Conservation (phyloP, 768 basidiomycete genomes). For the Brasilioporus rufonigricans region DNA sequence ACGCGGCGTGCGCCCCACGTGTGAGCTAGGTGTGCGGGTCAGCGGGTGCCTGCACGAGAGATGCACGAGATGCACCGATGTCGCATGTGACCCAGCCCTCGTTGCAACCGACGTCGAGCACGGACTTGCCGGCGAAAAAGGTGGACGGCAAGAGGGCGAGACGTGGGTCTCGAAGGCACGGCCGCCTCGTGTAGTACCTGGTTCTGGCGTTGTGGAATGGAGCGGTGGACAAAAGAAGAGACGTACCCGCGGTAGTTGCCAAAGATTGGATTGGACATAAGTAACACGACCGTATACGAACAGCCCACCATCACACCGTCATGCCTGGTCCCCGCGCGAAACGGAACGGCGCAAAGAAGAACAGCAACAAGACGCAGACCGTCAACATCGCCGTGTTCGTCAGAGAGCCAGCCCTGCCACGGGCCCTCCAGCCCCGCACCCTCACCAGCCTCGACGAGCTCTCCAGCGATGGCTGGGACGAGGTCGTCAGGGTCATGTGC, state of each 20-base stretch:
- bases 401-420: background rate
- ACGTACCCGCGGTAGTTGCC: conserved; percentile 75
- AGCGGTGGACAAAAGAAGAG: background rate
- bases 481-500: conserved; percentile 47
- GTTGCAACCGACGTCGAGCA: conserved; percentile 87
- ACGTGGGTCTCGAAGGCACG: conserved; percentile 57
- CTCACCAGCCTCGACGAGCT: conserved; percentile 21
- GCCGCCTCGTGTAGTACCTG: conserved; percentile 82
- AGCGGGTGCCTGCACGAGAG: background rate
- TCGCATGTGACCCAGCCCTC: conserved; percentile 85
- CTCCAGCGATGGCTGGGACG: conserved; percentile 45
- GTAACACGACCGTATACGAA: no score
- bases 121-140: conserved; percentile 53
- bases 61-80: conserved; percentile 45
- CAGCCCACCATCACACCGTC: background rate
- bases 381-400: background rate
- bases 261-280: conserved; percentile 34
- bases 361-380: conserved; percentile 16
- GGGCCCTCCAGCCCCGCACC: conserved; percentile 14
- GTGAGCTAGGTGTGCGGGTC: conserved; percentile 48
- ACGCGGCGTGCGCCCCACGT: conserved; percentile 59
- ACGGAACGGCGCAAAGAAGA: conserved; percentile 17
- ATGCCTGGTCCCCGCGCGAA: conserved; percentile 32
- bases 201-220: background rate
- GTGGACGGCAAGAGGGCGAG: conserved; percentile 55